phyloP scores from a whole-genome alignment of 805 yeast species.

The Lipomyces oligophaga region DNA sequence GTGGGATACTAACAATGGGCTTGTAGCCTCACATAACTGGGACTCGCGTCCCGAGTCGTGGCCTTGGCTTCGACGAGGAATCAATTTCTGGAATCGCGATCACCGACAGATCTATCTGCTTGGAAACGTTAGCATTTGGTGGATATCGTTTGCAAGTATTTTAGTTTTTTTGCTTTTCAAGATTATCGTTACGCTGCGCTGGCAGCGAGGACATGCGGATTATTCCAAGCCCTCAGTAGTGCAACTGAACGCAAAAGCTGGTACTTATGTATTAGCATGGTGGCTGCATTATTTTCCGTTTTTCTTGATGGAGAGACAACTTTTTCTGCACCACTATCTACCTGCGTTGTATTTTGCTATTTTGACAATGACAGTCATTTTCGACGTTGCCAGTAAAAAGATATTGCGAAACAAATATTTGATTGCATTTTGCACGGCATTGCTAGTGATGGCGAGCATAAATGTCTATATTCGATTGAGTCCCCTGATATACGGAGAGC shows the following conservation, averaged over 20 bases:
- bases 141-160: constrained; percentile 41
- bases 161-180: constrained; percentile 33
- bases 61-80: constrained; percentile 59
- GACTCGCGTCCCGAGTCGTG: constrained; percentile 58
- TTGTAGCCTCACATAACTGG: constrained; percentile 49
- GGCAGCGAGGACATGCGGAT: constrained; percentile 42
- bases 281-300: constrained; percentile 85
- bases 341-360: constrained; percentile 89
- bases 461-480: constrained; percentile 59
- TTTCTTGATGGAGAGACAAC: constrained; percentile 87
- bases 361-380: constrained; percentile 63
- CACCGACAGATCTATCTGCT: constrained; percentile 51
- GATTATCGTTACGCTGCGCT: constrained; percentile 35
- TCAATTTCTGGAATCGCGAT: constrained; percentile 50
- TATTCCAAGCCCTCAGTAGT: constrained; percentile 33
- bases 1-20: constrained; percentile 48
- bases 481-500: constrained; percentile 71
- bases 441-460: constrained; percentile 49
- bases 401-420: constrained; percentile 42
- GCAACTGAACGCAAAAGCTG: constrained; percentile 38
- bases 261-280: constrained; percentile 64
- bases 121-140: constrained; percentile 63
- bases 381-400: constrained; percentile 37
- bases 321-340: constrained; percentile 87
- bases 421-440: constrained; percentile 46